Evolutionary conservation across 1,139 yeast species (phyloP).

Genomic region (Kodamaea alishanica): DNA sequence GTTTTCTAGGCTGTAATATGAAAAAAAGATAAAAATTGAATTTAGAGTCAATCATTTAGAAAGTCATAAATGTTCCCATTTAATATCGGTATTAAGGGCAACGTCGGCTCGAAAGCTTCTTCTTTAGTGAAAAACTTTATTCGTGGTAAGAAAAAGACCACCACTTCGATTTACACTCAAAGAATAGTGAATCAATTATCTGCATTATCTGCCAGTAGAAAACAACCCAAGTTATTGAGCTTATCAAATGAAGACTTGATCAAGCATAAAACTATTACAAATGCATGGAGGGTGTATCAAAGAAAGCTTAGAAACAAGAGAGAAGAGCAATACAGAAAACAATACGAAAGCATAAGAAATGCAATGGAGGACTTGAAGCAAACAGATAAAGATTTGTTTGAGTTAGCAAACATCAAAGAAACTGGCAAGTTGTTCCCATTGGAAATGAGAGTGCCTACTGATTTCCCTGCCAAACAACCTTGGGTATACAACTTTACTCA

Average conservation of each 20-base stretch:
- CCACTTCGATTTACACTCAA: slow-evolving; percentile 58
- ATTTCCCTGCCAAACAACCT: slow-evolving; percentile 78
- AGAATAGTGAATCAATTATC: slow-evolving; percentile 72
- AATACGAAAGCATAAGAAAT: slow-evolving; percentile 59
- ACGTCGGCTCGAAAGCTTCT: background rate
- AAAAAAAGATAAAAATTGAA: too few species aligned
- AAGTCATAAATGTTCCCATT: background rate
- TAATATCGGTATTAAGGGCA: slow-evolving; percentile 1
- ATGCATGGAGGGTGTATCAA: slow-evolving; percentile 74
- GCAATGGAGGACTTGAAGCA: slow-evolving; percentile 73
- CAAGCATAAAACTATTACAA: slow-evolving; percentile 78
- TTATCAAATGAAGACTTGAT: slow-evolving; percentile 77
- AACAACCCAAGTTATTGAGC: slow-evolving; percentile 78
- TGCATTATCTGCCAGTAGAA: slow-evolving; percentile 80
- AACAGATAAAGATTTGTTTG: slow-evolving; percentile 45
- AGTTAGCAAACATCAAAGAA: slow-evolving; percentile 48
- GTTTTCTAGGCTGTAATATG: too few species aligned
- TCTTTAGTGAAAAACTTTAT: slow-evolving; percentile 18
- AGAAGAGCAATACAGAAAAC: slow-evolving; percentile 50
- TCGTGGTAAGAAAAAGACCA: slow-evolving; percentile 35
- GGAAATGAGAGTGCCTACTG: slow-evolving; percentile 85
- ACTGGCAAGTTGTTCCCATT: slow-evolving; percentile 59
- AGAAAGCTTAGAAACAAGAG: slow-evolving; percentile 46
- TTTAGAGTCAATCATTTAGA: too few species aligned
- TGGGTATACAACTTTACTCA: slow-evolving; percentile 67